Conservation (phyloP, 257 asterid genomes). For the Lavandula angustifolia region DNA sequence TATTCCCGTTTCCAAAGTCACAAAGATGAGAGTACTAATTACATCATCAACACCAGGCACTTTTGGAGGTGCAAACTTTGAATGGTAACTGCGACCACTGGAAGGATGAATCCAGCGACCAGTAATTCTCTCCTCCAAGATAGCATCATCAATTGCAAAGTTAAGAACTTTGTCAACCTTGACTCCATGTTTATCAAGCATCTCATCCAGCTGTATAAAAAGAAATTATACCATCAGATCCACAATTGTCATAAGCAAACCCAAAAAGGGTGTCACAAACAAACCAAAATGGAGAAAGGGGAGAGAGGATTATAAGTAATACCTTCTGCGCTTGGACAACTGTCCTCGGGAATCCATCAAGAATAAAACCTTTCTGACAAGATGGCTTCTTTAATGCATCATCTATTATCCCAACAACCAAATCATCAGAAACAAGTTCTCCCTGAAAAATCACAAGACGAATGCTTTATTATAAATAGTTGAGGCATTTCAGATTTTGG, state of each 20-base stretch:
- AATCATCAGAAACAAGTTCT: constrained; percentile 91
- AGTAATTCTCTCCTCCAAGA: constrained; percentile 92
- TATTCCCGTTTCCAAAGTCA: constrained; percentile 2
- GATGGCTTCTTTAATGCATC: constrained; percentile 93
- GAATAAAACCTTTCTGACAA: constrained; percentile 93
- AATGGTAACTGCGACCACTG: constrained; percentile 87
- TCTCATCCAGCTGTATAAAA: constrained; percentile 79
- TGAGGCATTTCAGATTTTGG: constrained; percentile 15
- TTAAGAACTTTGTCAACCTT: constrained; percentile 90
- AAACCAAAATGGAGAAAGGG: background rate
- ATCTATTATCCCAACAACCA: constrained; percentile 90
- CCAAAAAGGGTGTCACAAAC: too few relatives aligned
- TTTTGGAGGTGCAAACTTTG: constrained; percentile 86
- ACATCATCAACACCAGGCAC: constrained; percentile 82
- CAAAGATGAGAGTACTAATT: constrained; percentile 31
- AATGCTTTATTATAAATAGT: constrained; percentile 1
- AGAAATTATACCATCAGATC: constrained; percentile 25
- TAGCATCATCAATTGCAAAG: constrained; percentile 92
- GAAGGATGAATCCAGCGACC: constrained; percentile 99
- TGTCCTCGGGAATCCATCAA: constrained; percentile 97
- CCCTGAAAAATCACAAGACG: constrained; percentile 55
- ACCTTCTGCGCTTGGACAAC: constrained; percentile 96
- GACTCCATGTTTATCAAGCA: constrained; percentile 79
- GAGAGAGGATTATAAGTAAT: background rate
- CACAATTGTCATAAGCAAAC: too few relatives aligned